Conservation (phyloP, 2,329 filamentous ascomycete genomes). For the Diaporthe velutina region DNA sequence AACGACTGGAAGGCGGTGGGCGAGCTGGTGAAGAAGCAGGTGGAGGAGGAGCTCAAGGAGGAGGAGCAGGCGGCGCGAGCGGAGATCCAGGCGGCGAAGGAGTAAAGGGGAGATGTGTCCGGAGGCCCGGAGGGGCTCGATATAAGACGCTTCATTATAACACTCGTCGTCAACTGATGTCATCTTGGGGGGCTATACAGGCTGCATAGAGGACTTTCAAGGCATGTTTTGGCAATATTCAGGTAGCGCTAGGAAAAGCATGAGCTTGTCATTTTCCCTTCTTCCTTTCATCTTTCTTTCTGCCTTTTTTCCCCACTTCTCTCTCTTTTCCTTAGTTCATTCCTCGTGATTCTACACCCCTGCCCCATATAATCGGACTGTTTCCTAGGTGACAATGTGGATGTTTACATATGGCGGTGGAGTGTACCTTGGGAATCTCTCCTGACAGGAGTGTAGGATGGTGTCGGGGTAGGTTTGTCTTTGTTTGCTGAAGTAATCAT, state of each 20-base stretch:
- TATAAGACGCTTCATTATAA: neutral
- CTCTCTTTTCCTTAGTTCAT: no score
- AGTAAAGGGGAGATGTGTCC: neutral
- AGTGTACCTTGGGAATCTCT: no score
- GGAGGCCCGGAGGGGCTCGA: neutral
- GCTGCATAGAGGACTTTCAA: neutral
- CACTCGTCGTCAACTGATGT: neutral
- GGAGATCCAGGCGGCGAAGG: constrained; percentile 32
- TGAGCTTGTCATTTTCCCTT: neutral
- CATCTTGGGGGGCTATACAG: neutral
- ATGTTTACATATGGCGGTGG: neutral
- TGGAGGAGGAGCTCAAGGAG: constrained; percentile 71
- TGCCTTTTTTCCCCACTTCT: no score
- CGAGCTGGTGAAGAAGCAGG: constrained; percentile 80
- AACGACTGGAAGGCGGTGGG: constrained; percentile 82
- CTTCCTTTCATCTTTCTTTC: neutral
- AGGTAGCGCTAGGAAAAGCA: neutral
- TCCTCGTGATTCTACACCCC: no score
- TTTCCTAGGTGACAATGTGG: no score
- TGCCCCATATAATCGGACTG: no score
- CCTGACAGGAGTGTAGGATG: neutral
- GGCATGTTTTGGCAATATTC: neutral
- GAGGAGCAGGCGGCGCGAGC: constrained; percentile 34
- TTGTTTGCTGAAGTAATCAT: no score
- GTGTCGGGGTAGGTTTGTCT: neutral